phyloP scores from a whole-genome alignment of 2,329 filamentous ascomycete species.

The Orbilia quercus region DNA sequence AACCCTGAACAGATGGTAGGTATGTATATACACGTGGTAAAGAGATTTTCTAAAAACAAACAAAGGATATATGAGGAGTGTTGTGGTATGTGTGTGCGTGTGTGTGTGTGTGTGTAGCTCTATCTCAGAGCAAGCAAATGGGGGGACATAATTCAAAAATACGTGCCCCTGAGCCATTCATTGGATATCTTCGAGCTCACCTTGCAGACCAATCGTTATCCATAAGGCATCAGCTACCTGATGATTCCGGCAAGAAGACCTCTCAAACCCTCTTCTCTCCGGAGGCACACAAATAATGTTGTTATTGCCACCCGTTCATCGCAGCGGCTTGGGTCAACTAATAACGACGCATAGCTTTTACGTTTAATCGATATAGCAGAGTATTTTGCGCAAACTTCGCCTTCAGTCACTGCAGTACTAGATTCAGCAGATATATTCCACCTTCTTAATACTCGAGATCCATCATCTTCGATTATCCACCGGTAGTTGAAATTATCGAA shows the following conservation, averaged over 20 bases:
- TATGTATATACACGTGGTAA: conserved; percentile 34
- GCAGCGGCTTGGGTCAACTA: conserved; percentile 51
- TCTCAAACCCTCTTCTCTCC: conserved; percentile 47
- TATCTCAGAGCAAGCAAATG: too few species aligned
- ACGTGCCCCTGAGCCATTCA: too few species aligned
- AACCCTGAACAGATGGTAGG: conserved; percentile 3
- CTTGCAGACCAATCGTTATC: too few species aligned
- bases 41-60: not conserved
- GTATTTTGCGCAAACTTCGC: conserved; percentile 50
- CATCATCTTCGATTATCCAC: conserved; percentile 52
- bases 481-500: conserved; percentile 40
- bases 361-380: conserved; percentile 33
- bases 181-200: too few species aligned
- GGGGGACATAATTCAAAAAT: too few species aligned
- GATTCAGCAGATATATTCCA: conserved; percentile 30
- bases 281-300: conserved; percentile 44
- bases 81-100: too few species aligned
- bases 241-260: conserved; percentile 49
- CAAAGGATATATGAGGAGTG: not conserved
- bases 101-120: too few species aligned
- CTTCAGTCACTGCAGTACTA: conserved; percentile 23
- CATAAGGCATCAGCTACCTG: conserved; percentile 24
- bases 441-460: conserved; percentile 29
- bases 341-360: conserved; percentile 35
- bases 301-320: conserved; percentile 54